Evolutionary conservation across 768 basidiomycete genomes (phyloP).

Genomic region (Russula dissimulans): DNA sequence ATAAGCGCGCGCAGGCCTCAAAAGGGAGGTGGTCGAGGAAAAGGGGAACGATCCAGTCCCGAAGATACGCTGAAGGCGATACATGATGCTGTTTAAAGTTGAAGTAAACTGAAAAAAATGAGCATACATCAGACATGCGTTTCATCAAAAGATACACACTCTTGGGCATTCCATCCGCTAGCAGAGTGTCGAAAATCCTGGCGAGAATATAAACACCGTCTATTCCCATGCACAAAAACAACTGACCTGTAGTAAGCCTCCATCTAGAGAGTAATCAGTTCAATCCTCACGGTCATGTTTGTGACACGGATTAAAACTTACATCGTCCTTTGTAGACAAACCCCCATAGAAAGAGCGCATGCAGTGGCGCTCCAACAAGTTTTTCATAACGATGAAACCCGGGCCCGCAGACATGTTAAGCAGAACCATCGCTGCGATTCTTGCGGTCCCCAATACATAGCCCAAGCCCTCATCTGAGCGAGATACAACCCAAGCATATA

Average conservation of each 20-base stretch:
- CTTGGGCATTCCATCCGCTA: slow-evolving; percentile 92
- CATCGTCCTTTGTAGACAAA: slow-evolving; percentile 61
- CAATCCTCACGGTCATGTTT: neutral
- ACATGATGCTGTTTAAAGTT: slow-evolving; percentile 93
- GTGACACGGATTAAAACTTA: slow-evolving; percentile 29
- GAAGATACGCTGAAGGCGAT: slow-evolving; percentile 75
- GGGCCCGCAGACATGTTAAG: slow-evolving; percentile 69
- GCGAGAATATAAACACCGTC: neutral
- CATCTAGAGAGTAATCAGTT: slow-evolving; percentile 37
- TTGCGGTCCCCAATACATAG: slow-evolving; percentile 60
- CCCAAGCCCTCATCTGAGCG: slow-evolving; percentile 75
- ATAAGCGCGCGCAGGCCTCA: slow-evolving; percentile 80
- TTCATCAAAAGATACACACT: slow-evolving; percentile 38
- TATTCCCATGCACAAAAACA: neutral
- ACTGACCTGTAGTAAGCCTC: slow-evolving; percentile 83
- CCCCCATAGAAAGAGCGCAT: slow-evolving; percentile 80
- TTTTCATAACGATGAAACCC: slow-evolving; percentile 77
- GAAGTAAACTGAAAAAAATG: slow-evolving; percentile 60
- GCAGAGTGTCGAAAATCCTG: slow-evolving; percentile 86
- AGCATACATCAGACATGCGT: neutral
- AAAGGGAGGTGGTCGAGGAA: slow-evolving; percentile 86
- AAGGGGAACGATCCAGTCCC: slow-evolving; percentile 71
- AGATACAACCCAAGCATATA: slow-evolving; percentile 82
- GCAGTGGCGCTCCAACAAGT: slow-evolving; percentile 78
- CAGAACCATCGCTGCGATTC: slow-evolving; percentile 78